A percentile compares a stretch with the other conserved stretches of the same genome.
Evolutionary conservation across 2,329 filamentous ascomycete species (phyloP).

Genomic region (Tympanopsis confertula): DNA sequence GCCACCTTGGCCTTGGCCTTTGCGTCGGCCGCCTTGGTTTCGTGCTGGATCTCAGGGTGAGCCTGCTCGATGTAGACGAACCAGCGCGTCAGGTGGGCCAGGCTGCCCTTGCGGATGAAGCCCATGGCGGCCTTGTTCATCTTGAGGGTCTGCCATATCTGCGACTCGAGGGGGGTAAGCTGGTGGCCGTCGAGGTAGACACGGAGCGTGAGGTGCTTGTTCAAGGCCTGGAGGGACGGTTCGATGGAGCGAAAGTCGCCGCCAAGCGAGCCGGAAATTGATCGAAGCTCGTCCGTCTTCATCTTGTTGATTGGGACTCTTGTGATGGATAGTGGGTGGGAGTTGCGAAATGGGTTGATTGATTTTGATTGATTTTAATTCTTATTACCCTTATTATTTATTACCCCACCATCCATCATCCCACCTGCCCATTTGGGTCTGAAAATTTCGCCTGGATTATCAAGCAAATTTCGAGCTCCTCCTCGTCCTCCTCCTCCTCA

Average conservation of each 20-base stretch:
- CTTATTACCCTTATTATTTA: no score
- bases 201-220: constrained; percentile 77
- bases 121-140: constrained; percentile 75
- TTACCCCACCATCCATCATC: no score
- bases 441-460: no score
- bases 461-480: no score
- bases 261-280: constrained; percentile 35
- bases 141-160: constrained; percentile 72
- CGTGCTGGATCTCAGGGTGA: constrained; percentile 64
- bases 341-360: no score
- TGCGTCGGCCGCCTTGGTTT: constrained; percentile 58
- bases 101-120: constrained; percentile 66
- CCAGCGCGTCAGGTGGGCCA: constrained; percentile 74
- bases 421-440: no score
- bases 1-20: constrained; percentile 59
- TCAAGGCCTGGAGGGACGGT: constrained; percentile 61
- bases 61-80: constrained; percentile 74
- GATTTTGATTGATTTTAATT: no score
- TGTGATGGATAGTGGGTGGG: no score
- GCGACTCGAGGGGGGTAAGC: constrained; percentile 65
- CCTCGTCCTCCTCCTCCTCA: no score
- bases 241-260: constrained; percentile 77
- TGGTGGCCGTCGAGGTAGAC: constrained; percentile 76
- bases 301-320: constrained; percentile 23
- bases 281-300: constrained; percentile 44